Evolutionary conservation across 106 monocot species (phyloP), one percentile per base, ranked within the genome.

Genomic region (Dioscorea dumetorum): DNA sequence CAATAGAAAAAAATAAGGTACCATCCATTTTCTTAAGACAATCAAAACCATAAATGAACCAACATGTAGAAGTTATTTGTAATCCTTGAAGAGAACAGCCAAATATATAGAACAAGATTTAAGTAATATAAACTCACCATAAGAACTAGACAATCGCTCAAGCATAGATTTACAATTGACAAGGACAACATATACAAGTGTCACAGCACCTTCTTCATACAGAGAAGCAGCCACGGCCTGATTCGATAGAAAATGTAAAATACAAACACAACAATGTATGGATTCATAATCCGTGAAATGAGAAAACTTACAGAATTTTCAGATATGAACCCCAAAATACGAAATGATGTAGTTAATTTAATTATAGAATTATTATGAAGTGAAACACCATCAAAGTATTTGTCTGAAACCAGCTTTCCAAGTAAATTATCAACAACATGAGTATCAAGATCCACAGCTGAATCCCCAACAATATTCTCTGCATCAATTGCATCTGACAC

Each of bases 321-420:
- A 18, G 92, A 99, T 72, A 92, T 79, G 71, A 90, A 90, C 33
- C 87, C 84, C 72, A 99, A 83, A 73, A 93, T 93, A 22, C 93
- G 80, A 63, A 99, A 81, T 53, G 99, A 73, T 61, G 90, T 90
- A 2, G 92, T 99, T 49, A 99, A 72, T 54, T 99, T 92, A 35
- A 93, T 84, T 52, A 99, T 72, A 60, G 99, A 99, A 60, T 84
- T 79, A 74, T 63, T 85, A 50, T 71, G 58, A 17, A 99, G 76
- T 21, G 72, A 75, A 54, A 87, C 57, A 23, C 99, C 99, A 66
- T 99, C 87, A 71, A 99, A 99, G 51, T 70, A 83, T 57, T 93
- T 99, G 67, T 99, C 90, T 12, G 80, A 76, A 68, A 99, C 87
- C 77, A 99, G 77, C 75, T 93, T 99, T n/a, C 99, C 99, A 48